Conservation (phyloP, 2,329 filamentous ascomycete species). For the Fusarium aywerte region DNA sequence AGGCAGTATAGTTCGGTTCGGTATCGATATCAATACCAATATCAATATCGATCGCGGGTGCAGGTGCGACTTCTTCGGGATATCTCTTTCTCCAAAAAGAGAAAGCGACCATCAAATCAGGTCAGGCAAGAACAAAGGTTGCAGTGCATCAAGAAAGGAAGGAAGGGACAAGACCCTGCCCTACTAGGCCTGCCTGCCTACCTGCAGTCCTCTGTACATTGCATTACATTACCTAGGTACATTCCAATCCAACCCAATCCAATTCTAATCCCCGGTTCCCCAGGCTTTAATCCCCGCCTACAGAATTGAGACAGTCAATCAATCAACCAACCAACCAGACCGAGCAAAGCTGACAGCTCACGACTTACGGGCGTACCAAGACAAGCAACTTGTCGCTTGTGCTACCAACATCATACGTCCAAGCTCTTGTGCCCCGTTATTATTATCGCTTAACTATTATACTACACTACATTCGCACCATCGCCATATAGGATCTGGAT, state of each 20-base stretch:
- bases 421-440: conserved; percentile 18
- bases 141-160: conserved; percentile 11
- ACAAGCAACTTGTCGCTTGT: conserved; percentile 23
- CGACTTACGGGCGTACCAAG: conserved; percentile 42
- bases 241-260: conserved; percentile 32
- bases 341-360: conserved; percentile 31
- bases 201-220: not conserved
- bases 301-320: conserved; percentile 25
- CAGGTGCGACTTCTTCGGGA: conserved; percentile 20
- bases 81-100: conserved; percentile 23
- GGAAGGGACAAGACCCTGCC: conserved; percentile 12
- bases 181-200: not conserved
- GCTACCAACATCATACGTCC: conserved; percentile 1
- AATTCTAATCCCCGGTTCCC: conserved; percentile 42
- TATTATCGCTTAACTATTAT: conserved; percentile 29
- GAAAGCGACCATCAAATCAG: conserved; percentile 26
- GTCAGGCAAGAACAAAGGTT: conserved; percentile 22
- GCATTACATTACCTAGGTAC: conserved; percentile 1
- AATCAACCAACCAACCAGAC: conserved; percentile 22
- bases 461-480: conserved; percentile 20
- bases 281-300: conserved; percentile 35
- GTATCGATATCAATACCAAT: conserved; percentile 3
- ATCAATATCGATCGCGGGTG: conserved; percentile 4
- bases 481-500: conserved; percentile 21
- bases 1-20: not conserved